phyloP scores from a whole-genome alignment of 2,329 filamentous ascomycete genomes.

The Fusarium sp. region DNA sequence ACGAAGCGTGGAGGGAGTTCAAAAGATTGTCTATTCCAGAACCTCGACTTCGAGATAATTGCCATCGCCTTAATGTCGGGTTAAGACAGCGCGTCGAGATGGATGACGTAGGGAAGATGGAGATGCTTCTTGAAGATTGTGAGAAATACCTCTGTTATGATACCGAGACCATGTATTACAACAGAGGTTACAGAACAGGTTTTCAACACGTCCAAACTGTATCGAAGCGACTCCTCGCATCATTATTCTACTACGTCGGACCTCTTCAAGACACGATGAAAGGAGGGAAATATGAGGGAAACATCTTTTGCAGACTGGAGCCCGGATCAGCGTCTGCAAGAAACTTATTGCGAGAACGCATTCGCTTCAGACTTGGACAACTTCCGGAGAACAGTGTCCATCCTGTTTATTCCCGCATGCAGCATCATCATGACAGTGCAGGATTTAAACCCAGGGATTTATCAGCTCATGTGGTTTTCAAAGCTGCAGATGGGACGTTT shows the following conservation, averaged over 20 bases:
- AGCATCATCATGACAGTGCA: neutral
- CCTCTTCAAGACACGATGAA: neutral
- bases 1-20: constrained; percentile 15
- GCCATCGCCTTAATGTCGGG: constrained; percentile 17
- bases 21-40: neutral
- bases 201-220: constrained; percentile 3
- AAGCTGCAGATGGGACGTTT: fast-evolving
- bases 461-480: neutral
- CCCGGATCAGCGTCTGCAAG: neutral
- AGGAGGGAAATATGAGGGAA: fast-evolving
- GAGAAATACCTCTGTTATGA: neutral
- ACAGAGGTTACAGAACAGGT: neutral
- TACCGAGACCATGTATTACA: neutral
- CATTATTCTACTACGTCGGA: constrained; percentile 19
- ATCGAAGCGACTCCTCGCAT: constrained; percentile 7
- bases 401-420: neutral
- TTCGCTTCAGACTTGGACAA: neutral
- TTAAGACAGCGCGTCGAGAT: constrained; percentile 2
- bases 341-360: neutral
- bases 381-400: neutral
- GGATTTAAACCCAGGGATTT: neutral
- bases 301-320: neutral
- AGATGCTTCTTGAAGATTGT: neutral
- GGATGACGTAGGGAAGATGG: constrained; percentile 7
- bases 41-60: neutral